phyloP scores from a whole-genome alignment of 345 rosid species.

The Citrus medica region DNA sequence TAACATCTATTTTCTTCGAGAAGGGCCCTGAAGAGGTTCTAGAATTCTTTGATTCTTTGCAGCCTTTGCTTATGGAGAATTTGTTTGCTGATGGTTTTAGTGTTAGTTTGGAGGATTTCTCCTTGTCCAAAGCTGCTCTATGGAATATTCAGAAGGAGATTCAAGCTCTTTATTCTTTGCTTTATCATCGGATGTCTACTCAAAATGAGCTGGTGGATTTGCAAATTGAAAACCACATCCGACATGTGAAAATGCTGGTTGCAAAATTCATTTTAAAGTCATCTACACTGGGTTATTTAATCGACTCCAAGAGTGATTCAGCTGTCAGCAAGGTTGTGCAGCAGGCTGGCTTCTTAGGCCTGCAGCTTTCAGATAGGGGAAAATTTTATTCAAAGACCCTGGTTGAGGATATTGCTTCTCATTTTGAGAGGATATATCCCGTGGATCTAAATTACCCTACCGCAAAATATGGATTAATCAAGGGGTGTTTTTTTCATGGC shows the following conservation, averaged over 20 bases:
- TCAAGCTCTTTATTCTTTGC: slow-evolving; percentile 46
- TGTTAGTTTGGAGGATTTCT: slow-evolving; percentile 68
- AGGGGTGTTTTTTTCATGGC: slow-evolving; percentile 74
- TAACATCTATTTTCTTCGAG: slow-evolving; percentile 57
- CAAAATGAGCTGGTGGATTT: slow-evolving; percentile 61
- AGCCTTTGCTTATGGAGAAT: slow-evolving; percentile 85
- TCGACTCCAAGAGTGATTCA: slow-evolving; percentile 80
- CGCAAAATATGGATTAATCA: slow-evolving; percentile 68
- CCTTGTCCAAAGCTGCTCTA: slow-evolving; percentile 41
- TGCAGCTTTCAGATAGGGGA: slow-evolving; percentile 81
- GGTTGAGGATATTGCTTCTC: slow-evolving; percentile 70
- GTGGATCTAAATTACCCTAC: slow-evolving; percentile 50
- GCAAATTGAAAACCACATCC: slow-evolving; percentile 72
- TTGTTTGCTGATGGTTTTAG: slow-evolving; percentile 65
- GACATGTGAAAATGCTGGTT: slow-evolving; percentile 41
- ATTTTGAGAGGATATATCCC: slow-evolving; percentile 57
- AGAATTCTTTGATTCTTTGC: slow-evolving; percentile 64
- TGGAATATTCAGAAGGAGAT: slow-evolving; percentile 33
- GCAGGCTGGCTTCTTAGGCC: slow-evolving; percentile 83
- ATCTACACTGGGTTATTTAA: slow-evolving; percentile 60
- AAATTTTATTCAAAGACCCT: slow-evolving; percentile 73
- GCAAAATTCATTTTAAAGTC: slow-evolving; percentile 52
- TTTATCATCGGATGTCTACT: slow-evolving; percentile 49
- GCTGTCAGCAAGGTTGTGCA: slow-evolving; percentile 71
- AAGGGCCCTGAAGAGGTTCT: slow-evolving; percentile 76